Conservation (phyloP, 352 stramenopile species). For the Phytophthora pluvialis region DNA sequence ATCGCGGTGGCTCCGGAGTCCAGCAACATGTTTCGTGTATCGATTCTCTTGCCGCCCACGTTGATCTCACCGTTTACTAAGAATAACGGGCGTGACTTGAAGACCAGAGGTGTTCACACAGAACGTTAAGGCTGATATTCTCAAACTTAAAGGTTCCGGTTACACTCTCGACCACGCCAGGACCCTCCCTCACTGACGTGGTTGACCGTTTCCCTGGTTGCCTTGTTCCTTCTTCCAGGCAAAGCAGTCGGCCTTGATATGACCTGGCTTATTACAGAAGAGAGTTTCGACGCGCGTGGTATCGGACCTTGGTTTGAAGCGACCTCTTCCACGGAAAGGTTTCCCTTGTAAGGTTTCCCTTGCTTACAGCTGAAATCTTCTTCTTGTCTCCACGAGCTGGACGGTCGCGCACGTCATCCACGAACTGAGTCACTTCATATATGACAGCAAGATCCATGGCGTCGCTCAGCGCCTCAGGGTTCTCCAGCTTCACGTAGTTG, state of each 20-base stretch:
- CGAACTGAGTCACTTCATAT: slow-evolving; percentile 10
- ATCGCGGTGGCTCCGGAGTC: slow-evolving; percentile 2
- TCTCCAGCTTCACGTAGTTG: slow-evolving; percentile 12
- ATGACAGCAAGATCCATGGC: slow-evolving; percentile 2
- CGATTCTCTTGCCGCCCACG: not conserved
- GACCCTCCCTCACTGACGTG: not conserved
- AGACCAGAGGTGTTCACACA: slow-evolving; percentile 12
- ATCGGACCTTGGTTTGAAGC: too few relatives aligned
- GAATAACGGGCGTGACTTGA: slow-evolving; percentile 1
- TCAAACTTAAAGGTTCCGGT: slow-evolving; percentile 1
- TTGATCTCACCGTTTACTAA: not conserved
- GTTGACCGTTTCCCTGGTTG: slow-evolving; percentile 3
- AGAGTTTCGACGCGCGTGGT: too few relatives aligned
- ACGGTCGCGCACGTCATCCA: not conserved
- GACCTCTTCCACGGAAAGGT: too few relatives aligned
- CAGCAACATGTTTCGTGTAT: slow-evolving; percentile 1
- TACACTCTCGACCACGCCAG: slow-evolving; percentile 11
- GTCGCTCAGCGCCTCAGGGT: not conserved
- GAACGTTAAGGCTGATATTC: slow-evolving; percentile 15
- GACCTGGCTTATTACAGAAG: slow-evolving; percentile 10
- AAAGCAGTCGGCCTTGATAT: slow-evolving; percentile 9
- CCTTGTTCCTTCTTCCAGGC: slow-evolving; percentile 9
- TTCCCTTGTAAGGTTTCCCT: too few relatives aligned
- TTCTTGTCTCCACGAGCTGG: not conserved
- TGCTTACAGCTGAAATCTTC: too few relatives aligned